Evolutionary conservation across 1,284 basidiomycete genomes (phyloP).

Genomic region (Ganoderma meredithae): DNA sequence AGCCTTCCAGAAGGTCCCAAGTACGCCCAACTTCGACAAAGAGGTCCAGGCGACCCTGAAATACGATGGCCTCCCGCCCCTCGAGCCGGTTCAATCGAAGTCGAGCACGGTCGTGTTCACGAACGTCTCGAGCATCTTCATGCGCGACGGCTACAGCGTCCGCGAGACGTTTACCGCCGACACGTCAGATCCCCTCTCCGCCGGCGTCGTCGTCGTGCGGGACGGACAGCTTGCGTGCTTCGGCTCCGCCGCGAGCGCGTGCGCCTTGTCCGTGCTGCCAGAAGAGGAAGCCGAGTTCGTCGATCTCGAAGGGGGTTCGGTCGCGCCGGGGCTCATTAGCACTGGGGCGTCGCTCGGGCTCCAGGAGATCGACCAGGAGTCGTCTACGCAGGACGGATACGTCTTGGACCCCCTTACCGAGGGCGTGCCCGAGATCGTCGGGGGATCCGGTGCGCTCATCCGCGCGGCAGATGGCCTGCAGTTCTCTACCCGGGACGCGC

Average conservation of each 20-base stretch:
- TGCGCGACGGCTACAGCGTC: constrained; percentile 33
- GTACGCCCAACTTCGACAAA: constrained; percentile 65
- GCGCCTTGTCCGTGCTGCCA: constrained; percentile 41
- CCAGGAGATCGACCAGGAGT: constrained; percentile 66
- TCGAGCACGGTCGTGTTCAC: constrained; percentile 60
- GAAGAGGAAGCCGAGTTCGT: constrained; percentile 42
- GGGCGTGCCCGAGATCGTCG: constrained; percentile 42
- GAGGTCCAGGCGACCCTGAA: constrained; percentile 62
- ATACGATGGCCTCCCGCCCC: constrained; percentile 72
- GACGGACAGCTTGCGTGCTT: constrained; percentile 35
- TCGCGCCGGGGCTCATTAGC: constrained; percentile 64
- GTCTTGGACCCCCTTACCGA: constrained; percentile 43
- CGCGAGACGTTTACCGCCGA: constrained; percentile 32
- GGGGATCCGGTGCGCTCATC: constrained; percentile 46
- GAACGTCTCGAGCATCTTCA: constrained; percentile 59
- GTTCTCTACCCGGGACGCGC: constrained; percentile 58
- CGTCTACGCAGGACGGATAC: constrained; percentile 70
- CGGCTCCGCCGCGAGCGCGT: constrained; percentile 19
- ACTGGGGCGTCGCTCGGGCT: constrained; percentile 67
- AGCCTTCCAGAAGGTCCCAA: constrained; percentile 55
- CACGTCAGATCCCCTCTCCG: constrained; percentile 11
- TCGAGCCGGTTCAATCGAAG: constrained; percentile 48
- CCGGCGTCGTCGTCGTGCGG: constrained; percentile 47
- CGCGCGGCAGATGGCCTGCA: constrained; percentile 59
- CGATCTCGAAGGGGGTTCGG: constrained; percentile 50